A percentile compares a stretch with the other conserved stretches of the same genome.
These are phyloP conservation scores for Phytophthora gonapodyides DNA, from an alignment of 352 stramenopile genomes.

Conservation along the genomic window DNA sequence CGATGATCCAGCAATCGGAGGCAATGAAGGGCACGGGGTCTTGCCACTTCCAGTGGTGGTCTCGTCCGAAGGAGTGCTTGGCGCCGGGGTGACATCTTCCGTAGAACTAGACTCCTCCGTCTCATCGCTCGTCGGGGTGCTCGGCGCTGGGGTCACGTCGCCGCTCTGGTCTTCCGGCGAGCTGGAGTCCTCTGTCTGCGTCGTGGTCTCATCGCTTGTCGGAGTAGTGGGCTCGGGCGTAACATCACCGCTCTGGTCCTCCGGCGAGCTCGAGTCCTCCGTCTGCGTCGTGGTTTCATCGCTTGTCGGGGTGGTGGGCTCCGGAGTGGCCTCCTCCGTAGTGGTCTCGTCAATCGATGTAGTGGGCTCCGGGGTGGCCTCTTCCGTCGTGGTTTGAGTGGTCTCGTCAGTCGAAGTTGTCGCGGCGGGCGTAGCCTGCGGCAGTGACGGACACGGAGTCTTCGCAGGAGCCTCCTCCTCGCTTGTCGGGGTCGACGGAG, in stretches of 20 bases:
- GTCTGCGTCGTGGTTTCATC: conserved; percentile 12
- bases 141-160: conserved; percentile 26
- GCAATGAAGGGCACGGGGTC: conserved; percentile 20
- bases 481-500: conserved; percentile 7
- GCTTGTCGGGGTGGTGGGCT: conserved; percentile 19
- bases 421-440: conserved; percentile 19
- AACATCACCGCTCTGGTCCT: background rate
- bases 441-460: conserved; percentile 22
- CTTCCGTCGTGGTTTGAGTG: conserved; percentile 11
- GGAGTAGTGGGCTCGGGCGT: conserved; percentile 9
- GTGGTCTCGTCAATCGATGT: conserved; percentile 18
- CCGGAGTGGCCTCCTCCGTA: conserved; percentile 12
- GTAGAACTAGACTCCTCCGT: conserved; percentile 17
- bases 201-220: background rate
- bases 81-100: conserved; percentile 24
- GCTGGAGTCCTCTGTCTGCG: background rate
- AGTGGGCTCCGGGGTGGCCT: conserved; percentile 17
- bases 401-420: conserved; percentile 15
- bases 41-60: conserved; percentile 14
- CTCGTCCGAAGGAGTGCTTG: conserved; percentile 17
- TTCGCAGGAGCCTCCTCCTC: conserved; percentile 13
- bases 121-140: conserved; percentile 14
- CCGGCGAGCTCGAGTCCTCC: conserved; percentile 1
- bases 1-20: conserved; percentile 28
- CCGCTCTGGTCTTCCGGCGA: background rate